Evolutionary conservation across 1,284 basidiomycete genomes (phyloP).

Genomic region (Vanrija pseudolonga): DNA sequence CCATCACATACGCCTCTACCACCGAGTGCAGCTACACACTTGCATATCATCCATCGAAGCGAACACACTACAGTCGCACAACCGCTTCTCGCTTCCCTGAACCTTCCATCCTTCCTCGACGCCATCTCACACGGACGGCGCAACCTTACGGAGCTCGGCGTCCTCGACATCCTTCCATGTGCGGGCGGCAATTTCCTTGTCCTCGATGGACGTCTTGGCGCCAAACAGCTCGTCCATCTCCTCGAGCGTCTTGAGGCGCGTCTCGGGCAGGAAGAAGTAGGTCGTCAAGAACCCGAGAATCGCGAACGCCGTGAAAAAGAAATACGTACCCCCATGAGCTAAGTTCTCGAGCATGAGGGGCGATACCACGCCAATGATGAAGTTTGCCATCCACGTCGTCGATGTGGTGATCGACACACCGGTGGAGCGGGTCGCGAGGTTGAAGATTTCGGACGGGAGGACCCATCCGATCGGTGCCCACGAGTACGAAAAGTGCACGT

Average conservation of each 20-base stretch:
- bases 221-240: slow-evolving; percentile 80
- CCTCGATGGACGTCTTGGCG: slow-evolving; percentile 2
- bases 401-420: slow-evolving; percentile 14
- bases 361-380: slow-evolving; percentile 19
- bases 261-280: slow-evolving; percentile 17
- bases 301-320: slow-evolving; percentile 21
- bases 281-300: slow-evolving; percentile 11
- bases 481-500: slow-evolving; percentile 26
- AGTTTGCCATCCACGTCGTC: slow-evolving; percentile 23
- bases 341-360: slow-evolving; percentile 20
- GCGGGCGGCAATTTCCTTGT: not conserved
- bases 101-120: too few relatives aligned
- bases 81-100: too few relatives aligned
- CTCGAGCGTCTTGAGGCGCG: slow-evolving; percentile 58
- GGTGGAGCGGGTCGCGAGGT: slow-evolving; percentile 14
- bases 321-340: slow-evolving; percentile 17
- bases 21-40: too few relatives aligned
- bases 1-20: too few relatives aligned
- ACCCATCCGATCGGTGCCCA: slow-evolving; percentile 25
- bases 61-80: too few relatives aligned
- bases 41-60: too few relatives aligned
- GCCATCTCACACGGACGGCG: not conserved
- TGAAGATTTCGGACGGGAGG: slow-evolving; percentile 22
- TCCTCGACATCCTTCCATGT: not conserved
- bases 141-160: not conserved